Percentiles rank a stretch among this genome's conserved stretches.
Conservation (phyloP, 148 eudicot genomes). For the Vaccinium darrowii region DNA sequence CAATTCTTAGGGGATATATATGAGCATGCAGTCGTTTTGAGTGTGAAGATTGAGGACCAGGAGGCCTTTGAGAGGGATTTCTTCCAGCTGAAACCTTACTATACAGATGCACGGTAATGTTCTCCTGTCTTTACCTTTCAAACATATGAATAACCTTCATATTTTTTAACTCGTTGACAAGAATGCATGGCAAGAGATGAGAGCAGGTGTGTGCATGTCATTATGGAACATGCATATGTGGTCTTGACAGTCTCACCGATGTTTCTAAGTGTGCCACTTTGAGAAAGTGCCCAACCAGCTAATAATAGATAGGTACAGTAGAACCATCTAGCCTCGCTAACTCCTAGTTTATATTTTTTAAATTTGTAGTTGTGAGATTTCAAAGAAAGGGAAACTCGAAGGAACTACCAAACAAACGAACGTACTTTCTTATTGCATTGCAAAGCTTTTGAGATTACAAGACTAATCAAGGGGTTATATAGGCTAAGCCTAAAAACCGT, state of each 20-base stretch:
- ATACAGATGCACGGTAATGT: conserved; percentile 79
- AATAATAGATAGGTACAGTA: not conserved
- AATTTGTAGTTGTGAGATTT: not conserved
- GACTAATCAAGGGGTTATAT: too few relatives aligned
- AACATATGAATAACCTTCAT: not conserved
- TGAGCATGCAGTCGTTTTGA: conserved; percentile 90
- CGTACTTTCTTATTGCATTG: too few relatives aligned
- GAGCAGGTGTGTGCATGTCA: too few relatives aligned
- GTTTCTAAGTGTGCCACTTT: not conserved
- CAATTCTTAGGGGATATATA: conserved; percentile 73
- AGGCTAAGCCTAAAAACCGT: too few relatives aligned
- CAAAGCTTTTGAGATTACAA: too few relatives aligned
- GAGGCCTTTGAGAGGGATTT: conserved; percentile 94
- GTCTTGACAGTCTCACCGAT: not conserved
- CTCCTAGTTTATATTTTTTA: too few relatives aligned
- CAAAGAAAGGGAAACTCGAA: too few relatives aligned
- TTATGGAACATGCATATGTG: not conserved
- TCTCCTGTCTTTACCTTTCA: conserved; percentile 29
- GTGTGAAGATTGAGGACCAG: conserved; percentile 93
- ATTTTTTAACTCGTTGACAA: not conserved
- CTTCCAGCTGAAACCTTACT: conserved; percentile 93
- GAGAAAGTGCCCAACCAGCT: not conserved
- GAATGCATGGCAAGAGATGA: not conserved
- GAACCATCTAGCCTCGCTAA: not conserved
- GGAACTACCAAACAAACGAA: too few relatives aligned